These are phyloP conservation scores for Podaxis sp. DNA, from an alignment of 768 basidiomycete genomes.

Conservation along the genomic window DNA sequence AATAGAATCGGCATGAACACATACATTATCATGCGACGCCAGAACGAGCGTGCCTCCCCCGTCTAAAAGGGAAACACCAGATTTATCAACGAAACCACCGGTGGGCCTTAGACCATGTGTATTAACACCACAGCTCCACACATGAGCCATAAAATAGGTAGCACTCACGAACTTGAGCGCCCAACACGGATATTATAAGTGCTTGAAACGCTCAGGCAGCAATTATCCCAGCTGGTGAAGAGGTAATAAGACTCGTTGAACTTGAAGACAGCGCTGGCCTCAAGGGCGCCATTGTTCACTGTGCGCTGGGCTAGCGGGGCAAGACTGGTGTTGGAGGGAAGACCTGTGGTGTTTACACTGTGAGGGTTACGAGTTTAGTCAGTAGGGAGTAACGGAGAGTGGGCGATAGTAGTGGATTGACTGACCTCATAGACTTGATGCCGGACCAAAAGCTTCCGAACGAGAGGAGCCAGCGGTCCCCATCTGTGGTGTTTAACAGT, in stretches of 20 bases:
- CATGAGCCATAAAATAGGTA: neutral
- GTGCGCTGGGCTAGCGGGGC: constrained; percentile 47
- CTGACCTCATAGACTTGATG: constrained; percentile 40
- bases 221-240: constrained; percentile 56
- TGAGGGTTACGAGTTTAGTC: neutral
- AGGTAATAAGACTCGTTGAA: constrained; percentile 49
- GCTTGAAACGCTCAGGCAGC: constrained; percentile 48
- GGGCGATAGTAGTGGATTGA: neutral
- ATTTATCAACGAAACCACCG: constrained; percentile 47
- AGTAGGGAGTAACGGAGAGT: neutral
- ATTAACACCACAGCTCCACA: neutral
- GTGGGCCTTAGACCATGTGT: constrained; percentile 29
- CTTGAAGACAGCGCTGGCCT: constrained; percentile 48
- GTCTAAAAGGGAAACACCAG: constrained; percentile 40
- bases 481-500: constrained; percentile 25
- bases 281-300: constrained; percentile 44
- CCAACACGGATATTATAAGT: constrained; percentile 64
- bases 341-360: constrained; percentile 40
- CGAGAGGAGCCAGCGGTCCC: constrained; percentile 46
- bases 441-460: constrained; percentile 61
- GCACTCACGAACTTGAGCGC: constrained; percentile 40
- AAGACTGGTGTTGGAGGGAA: constrained; percentile 35
- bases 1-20: constrained; percentile 8
- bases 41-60: constrained; percentile 58
- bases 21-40: constrained; percentile 41